Base-by-base conservation (phyloP, 495 filamentous ascomycete species). In the Penicillium samsonianum region DNA sequence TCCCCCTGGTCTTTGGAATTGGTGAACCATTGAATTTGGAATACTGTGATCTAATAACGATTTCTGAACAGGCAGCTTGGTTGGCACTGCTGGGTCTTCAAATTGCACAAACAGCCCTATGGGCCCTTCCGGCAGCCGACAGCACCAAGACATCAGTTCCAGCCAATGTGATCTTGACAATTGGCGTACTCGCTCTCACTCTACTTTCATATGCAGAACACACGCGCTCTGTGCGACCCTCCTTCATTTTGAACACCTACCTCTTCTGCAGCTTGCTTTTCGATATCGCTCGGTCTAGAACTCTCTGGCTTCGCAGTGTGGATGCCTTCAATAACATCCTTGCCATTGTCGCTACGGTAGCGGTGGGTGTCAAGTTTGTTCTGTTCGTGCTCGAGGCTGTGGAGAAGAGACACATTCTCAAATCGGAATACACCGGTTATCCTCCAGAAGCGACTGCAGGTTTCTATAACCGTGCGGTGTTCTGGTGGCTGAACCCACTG, bases 381-480 rank as follows among this genome's bases (percentile, higher is more conserved):
- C 50, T 86, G 0, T 62, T 84, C 0, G 5, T 84, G 4, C 63
- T 85, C 4, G 86, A 90, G 57, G 71, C 82, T 0, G 61, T 74
- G 5, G 75, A 81, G 38, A 90, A 90, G 70, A 61, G 76, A 33
- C 59, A 63, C 6, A 61, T 82, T n/a, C 63, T 88, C 5, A 68
- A 67, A 11, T 31, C 68, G 1, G 71, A 75, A 46, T 84, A 75
- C 57, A 57, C 57, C 9, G 56, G 65, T 8, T 74, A 78, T 42
- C 80, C 83, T 16, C 83, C 83, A 0, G 88, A 91, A 59, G 81
- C 81, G n/a, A 84, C 78, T 0, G 77, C 70, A 33, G 77, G 84
- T 0, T 71, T 84, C 12, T 83, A 80, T 53, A 80, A 72, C 53
- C 72, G 72, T 14, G 69, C 65, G 1, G 65, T 83, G 4, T 87